A percentile compares a stretch with the other conserved stretches of the same genome.
These are phyloP conservation scores for Shiraia bambusicola DNA, from an alignment of 2,329 filamentous ascomycete species.

Conservation along the genomic window DNA sequence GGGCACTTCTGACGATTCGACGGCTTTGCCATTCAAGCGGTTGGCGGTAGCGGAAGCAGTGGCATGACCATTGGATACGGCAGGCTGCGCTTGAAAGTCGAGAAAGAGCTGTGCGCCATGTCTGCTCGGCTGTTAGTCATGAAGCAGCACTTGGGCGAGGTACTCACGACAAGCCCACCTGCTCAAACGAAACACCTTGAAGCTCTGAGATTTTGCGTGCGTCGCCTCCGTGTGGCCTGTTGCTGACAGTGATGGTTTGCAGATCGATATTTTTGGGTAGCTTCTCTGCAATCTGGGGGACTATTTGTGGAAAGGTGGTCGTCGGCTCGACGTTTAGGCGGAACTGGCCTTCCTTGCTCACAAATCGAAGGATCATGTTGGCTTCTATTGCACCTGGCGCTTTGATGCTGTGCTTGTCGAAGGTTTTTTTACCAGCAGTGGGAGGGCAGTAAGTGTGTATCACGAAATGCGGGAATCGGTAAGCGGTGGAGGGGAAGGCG, in stretches of 20 bases:
- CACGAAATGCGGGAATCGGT: constrained; percentile 5
- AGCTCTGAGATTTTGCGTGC: constrained; percentile 56
- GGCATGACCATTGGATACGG: constrained; percentile 53
- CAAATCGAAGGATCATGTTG: constrained; percentile 78
- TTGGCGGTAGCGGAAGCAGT: constrained; percentile 50
- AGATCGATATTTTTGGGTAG: constrained; percentile 59
- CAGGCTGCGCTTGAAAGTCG: constrained; percentile 66
- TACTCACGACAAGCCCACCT: constrained; percentile 59
- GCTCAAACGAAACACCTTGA: constrained; percentile 56
- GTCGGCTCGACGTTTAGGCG: constrained; percentile 75
- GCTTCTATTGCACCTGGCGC: constrained; percentile 2
- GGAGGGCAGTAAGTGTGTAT: not conserved
- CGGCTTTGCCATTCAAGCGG: constrained; percentile 75
- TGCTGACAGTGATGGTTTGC: constrained; percentile 59
- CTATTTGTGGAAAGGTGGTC: constrained; percentile 66
- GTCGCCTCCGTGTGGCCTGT: constrained; percentile 62
- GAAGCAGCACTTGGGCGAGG: constrained; percentile 7
- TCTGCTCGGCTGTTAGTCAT: constrained; percentile 49
- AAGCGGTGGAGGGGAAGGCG: constrained; percentile 11
- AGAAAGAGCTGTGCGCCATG: constrained; percentile 93
- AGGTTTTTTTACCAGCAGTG: not conserved
- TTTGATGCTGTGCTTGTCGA: not conserved
- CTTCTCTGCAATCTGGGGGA: constrained; percentile 59
- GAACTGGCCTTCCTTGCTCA: constrained; percentile 90
- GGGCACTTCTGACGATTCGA: constrained; percentile 68